Evolutionary conservation across 106 monocot species (phyloP), one percentile per base, ranked within the genome.

Genomic region (Acorus calamus): DNA sequence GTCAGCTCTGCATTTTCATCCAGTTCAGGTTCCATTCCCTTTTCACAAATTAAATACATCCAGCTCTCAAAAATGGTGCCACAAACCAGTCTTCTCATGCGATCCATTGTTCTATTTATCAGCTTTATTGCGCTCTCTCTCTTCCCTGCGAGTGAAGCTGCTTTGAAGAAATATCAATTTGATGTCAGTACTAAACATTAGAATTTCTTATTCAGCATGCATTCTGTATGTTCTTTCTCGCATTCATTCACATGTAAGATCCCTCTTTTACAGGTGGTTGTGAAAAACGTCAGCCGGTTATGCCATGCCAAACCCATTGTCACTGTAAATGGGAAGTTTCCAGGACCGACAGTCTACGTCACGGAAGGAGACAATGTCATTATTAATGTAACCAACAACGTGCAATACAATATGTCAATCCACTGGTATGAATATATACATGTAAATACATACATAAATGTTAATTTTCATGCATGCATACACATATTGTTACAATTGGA

Each of bases 361-460:
- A 53, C 73, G 9, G 84, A 84, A 77, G 84, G 80, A n/a, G 84
- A 84, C 54, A 59, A 66, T 47, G 60, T 84, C 3, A 65, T 84
- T 69, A 53, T 84, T 62, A 80, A 84, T 46, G 84, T 84, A 41
- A 80, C 69, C 8, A 84, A 84, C 66, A 50, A 74, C 46, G 80
- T 59, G 4, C 76, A 80, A 44, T 80, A 76, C 45, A 84, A 84
- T 65, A 70, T 84, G 66, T 63, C 80, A 49, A 79, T 84, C 65
- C 80, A 84, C 44, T 84, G 84, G 84, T 83, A 79, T 5, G 62
- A 8, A 8, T 61, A 28, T 66, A 42, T 47, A 5, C n/a, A 4
- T 8, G 7, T 14, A 53, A 9, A 43, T 13, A 56, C 10, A 56
- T 0, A 4, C 14, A 56, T 56, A 13, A 4, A 11, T 56, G 10